Evolutionary conservation across 176 grass and related monocot species (phyloP), one percentile per base, ranked within the genome.

Genomic region (Aegilops tauschii): DNA sequence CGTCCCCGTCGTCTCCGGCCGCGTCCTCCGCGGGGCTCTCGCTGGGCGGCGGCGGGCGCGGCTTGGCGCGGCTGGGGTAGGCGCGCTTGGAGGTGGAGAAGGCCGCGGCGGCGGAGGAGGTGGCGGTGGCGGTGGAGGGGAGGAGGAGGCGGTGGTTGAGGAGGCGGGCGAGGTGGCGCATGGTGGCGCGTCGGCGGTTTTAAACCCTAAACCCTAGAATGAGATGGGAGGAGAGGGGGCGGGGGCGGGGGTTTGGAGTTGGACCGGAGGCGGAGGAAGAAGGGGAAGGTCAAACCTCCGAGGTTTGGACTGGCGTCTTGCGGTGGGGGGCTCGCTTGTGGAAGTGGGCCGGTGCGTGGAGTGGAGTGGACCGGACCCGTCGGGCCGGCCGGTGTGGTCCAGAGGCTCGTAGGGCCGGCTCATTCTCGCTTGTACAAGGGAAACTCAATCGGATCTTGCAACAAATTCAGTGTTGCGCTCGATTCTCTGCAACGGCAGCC

Each of bases 141-240:
- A n/a, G 72, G 78, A 76, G 39, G 35, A 80, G 78, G 78, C 23
- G 69, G 56, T 75, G 85, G 10, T 45, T 65, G 85, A 85, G 93
- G 30, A 78, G 49, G 80, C 80, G 86, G n/a, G 79, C 45, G 74
- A 89, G 86, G 79, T 82, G 89, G 68, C 71, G 77, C 90, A 95
- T 95, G 74, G 86, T 52, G 44, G 73, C 27, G 49, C 54, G 54
- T 59, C 54, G 87, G 34, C 85, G 49, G 82, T 69, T 71, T 69
- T 71, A 86, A 92, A 88, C 79, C 90, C 88, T 90, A 88, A 86
- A 86, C 85, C 86, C 80, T 88, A 78, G 63, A 63, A 42, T 64
- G 54, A 9, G 54, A 59, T 59, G 42, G 75, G 20, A 47, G 21
- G 62, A 27, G 78, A 52, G 1, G 69, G 28, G 62, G 18, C 70